phyloP scores from a whole-genome alignment of 495 filamentous ascomycete species.

The Lindgomyces ingoldianus region DNA sequence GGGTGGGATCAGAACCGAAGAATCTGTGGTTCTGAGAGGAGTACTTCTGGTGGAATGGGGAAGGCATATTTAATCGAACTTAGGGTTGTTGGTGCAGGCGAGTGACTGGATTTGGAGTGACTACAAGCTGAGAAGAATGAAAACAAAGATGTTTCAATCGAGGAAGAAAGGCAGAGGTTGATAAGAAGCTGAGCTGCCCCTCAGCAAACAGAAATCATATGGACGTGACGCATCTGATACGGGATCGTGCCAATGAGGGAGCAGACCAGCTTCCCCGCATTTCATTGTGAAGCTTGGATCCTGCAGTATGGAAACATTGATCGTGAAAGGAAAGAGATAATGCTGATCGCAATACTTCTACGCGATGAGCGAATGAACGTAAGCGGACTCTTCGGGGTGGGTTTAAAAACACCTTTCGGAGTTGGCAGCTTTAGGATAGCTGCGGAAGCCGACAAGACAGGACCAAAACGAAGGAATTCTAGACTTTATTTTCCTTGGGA shows the following conservation, averaged over 20 bases:
- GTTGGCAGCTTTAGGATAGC: background rate
- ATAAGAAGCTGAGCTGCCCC: constrained; percentile 27
- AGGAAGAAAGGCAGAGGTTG: background rate
- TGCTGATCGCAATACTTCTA: background rate
- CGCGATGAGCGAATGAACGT: constrained; percentile 7
- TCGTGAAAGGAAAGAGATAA: background rate
- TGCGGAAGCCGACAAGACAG: background rate
- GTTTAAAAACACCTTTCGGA: background rate
- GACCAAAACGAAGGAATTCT: background rate
- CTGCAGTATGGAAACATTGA: constrained; percentile 17
- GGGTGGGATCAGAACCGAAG: constrained; percentile 15
- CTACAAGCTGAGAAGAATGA: no score
- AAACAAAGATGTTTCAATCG: background rate
- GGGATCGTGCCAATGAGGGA: constrained; percentile 34
- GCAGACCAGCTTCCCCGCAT: constrained; percentile 28
- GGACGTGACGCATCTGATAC: constrained; percentile 15
- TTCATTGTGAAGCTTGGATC: constrained; percentile 15
- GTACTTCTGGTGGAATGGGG: constrained; percentile 40
- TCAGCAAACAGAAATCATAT: constrained; percentile 19
- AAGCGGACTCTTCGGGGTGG: no score
- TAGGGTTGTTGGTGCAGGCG: no score
- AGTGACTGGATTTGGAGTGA: no score
- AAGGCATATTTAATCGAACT: constrained; percentile 27
- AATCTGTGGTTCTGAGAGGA: constrained; percentile 30
- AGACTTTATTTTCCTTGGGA: no score